Evolutionary conservation across 2,329 filamentous ascomycete species (phyloP), one percentile per base, ranked within the genome.

Genomic region (Stagonosporopsis chrysanthemi): DNA sequence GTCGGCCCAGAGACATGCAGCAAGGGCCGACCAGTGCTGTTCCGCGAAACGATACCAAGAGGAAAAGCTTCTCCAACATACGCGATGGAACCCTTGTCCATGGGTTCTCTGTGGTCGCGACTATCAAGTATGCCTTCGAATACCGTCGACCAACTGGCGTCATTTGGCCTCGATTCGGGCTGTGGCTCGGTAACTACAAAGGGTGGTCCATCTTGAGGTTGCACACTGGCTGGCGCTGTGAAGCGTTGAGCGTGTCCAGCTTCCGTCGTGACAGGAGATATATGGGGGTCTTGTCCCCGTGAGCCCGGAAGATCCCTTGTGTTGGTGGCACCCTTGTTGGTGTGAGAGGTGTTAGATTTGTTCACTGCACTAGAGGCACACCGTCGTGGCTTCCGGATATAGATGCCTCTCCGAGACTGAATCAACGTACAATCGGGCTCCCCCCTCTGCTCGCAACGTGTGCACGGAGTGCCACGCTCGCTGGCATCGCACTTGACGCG

Each of bases 401-500:
- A 56, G 12, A 56, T 56, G 9, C 52, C 52, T 41, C 52, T 50
- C 14, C 52, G 46, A 41, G 52, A 56, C 35, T 56, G 33, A 28
- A 56, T 56, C 7, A 56, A 15, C 8, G 35, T 41, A 17, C 52
- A 56, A 8, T 29, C 14, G 12, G 46, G 14, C 14, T 56, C 52
- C 33, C 46, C 46, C 17, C 52, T 48, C 22, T 40, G 22, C 22
- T 56, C 52, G 23, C 52, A 56, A 17, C 52, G 45, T 1, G 46
- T 56, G 28, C 52, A 56, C 9, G 52, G 52, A 11, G 46, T 56
- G 4, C 52, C 52, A 15, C 41, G 52, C 12, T 56, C 52, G 36
- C 52, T 56, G 2, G 52, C 52, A 24, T 56, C 52, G 36, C 52
- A 56, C 36, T 56, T 56, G 7, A 56, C 52, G 22, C 52, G 52